Conservation (phyloP, 345 rosid genomes). For the Moricandia moricandioides region DNA sequence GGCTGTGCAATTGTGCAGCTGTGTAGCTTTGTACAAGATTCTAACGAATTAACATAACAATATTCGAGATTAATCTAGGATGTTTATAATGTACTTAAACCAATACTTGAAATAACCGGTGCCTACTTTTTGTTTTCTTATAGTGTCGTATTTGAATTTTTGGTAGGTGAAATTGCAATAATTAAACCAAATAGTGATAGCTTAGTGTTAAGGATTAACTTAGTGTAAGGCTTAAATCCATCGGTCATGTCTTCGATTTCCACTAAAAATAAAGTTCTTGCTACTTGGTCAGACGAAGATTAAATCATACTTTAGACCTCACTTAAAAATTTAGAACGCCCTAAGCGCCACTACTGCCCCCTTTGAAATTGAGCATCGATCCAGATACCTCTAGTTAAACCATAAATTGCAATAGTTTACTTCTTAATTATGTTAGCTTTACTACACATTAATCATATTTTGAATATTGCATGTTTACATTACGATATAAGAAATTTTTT, state of each 20-base stretch:
- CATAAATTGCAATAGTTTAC: not conserved
- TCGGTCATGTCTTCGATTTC: no score
- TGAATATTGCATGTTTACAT: not conserved
- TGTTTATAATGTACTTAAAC: not conserved
- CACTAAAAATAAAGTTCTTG: no score
- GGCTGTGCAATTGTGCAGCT: conserved; percentile 1
- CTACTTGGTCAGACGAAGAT: no score
- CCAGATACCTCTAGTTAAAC: no score
- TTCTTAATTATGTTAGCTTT: not conserved
- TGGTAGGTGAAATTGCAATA: no score
- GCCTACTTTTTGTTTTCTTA: not conserved
- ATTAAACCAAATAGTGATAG: no score
- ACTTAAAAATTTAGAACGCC: no score
- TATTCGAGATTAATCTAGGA: not conserved
- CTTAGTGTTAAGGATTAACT: no score
- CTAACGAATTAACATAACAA: not conserved
- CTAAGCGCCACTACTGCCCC: no score
- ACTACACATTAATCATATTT: not conserved
- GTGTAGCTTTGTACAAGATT: not conserved
- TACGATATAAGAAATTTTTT: not conserved
- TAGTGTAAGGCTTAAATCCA: no score
- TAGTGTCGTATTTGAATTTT: not conserved
- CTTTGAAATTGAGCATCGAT: no score
- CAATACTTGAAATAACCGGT: not conserved
- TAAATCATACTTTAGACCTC: no score